phyloP scores from a whole-genome alignment of 192 early-diverging fungal species.

The Backusella macrospora region DNA sequence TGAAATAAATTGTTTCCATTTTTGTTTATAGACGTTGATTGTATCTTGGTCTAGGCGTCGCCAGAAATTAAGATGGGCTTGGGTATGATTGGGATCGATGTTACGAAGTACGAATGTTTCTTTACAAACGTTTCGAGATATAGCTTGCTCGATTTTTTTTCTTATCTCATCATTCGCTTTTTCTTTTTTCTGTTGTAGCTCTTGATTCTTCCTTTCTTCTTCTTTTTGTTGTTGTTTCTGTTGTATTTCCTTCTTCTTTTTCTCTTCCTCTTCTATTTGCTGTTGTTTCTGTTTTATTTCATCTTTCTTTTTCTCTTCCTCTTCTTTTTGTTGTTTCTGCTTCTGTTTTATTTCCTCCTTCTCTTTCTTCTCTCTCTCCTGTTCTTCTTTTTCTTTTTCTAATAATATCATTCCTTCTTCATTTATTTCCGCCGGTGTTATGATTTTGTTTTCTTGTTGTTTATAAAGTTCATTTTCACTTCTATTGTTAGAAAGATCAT shows the following conservation, averaged over 20 bases:
- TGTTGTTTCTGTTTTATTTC: no score
- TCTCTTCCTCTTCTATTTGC: no score
- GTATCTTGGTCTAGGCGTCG: background rate
- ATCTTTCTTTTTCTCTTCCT: no score
- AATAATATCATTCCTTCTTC: no score
- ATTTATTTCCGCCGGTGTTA: no score
- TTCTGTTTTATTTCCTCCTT: no score
- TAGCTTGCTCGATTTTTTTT: no score
- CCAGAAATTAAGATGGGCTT: conserved; percentile 34
- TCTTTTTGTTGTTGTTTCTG: background rate
- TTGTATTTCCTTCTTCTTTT: no score
- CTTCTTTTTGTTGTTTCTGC: background rate
- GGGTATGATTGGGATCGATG: conserved; percentile 29
- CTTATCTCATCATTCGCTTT: no score
- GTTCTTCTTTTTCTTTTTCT: no score
- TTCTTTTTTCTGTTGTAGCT: background rate
- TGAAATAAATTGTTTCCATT: conserved; percentile 29
- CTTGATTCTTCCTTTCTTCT: background rate
- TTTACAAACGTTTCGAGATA: background rate
- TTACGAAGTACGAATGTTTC: conserved; percentile 20
- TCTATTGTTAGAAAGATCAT: background rate
- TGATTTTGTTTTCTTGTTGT: background rate
- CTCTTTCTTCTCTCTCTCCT: no score
- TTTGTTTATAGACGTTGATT: conserved; percentile 1
- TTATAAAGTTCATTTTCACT: background rate